Evolutionary conservation across 139 green algal species (phyloP).

Genomic region (Haematococcus sp.): DNA sequence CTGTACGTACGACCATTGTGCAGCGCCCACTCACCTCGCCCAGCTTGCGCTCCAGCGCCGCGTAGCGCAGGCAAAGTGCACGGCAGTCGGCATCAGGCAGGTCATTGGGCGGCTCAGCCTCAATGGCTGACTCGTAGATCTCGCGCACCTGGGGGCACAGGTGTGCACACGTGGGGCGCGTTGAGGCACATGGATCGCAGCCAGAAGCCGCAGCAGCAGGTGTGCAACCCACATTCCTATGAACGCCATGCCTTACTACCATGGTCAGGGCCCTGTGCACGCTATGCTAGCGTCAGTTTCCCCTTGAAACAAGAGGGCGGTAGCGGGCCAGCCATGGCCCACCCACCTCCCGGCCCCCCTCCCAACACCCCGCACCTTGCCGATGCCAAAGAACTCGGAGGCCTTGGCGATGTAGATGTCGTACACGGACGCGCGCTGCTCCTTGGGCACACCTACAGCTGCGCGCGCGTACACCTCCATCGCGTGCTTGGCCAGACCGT

Average conservation of each 20-base stretch:
- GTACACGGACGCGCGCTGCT: slow-evolving; percentile 76
- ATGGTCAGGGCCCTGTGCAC: neutral
- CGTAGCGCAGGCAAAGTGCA: slow-evolving; percentile 81
- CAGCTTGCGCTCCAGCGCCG: slow-evolving; percentile 82
- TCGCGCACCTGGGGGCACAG: slow-evolving; percentile 71
- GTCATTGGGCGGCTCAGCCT: slow-evolving; percentile 70
- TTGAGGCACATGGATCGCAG: slow-evolving; percentile 4
- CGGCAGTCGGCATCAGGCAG: slow-evolving; percentile 75
- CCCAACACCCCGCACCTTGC: no score
- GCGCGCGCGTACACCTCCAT: slow-evolving; percentile 89
- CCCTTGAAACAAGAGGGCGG: no score
- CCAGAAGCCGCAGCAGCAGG: neutral
- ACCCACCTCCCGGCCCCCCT: no score
- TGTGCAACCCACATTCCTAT: no score
- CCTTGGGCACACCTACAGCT: slow-evolving; percentile 55
- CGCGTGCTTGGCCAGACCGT: slow-evolving; percentile 85
- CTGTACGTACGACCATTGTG: no score
- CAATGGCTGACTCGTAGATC: slow-evolving; percentile 90
- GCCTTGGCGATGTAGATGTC: slow-evolving; percentile 87
- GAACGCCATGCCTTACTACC: no score
- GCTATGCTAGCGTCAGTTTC: neutral
- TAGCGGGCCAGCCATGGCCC: no score
- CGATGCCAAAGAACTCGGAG: slow-evolving; percentile 91
- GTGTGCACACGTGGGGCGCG: neutral
- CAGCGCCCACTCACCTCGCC: slow-evolving; percentile 62